Conservation (phyloP, 2,329 filamentous ascomycete species). For the Stachybotrys echinatus region DNA sequence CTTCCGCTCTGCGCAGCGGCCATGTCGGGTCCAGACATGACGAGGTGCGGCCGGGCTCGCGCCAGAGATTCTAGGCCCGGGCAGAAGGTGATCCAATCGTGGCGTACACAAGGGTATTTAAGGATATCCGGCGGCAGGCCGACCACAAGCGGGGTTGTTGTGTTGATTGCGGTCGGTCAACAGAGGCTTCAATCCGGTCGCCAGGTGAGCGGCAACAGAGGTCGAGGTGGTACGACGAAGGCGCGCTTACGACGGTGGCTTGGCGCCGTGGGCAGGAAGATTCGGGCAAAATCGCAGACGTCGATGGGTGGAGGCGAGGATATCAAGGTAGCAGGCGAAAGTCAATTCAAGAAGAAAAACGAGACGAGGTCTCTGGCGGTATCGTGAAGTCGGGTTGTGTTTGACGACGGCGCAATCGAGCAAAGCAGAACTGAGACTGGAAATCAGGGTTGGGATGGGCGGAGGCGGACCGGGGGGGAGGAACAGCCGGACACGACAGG, state of each 20-base stretch:
- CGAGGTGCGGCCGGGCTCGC: constrained; percentile 1
- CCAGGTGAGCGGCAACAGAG: background rate
- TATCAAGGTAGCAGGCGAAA: too few species aligned
- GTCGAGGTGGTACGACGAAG: background rate
- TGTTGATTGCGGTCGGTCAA: background rate
- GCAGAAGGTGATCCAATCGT: background rate
- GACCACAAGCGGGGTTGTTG: background rate
- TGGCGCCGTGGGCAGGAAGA: background rate
- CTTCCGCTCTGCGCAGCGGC: constrained; percentile 45
- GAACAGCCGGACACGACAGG: background rate
- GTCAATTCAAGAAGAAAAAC: too few species aligned
- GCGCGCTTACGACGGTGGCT: background rate
- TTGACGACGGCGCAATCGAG: constrained; percentile 1
- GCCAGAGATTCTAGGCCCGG: background rate
- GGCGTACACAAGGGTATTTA: background rate
- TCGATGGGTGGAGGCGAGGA: background rate
- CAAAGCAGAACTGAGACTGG: background rate
- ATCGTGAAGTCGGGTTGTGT: background rate
- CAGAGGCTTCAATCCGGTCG: background rate
- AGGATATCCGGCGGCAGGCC: too few species aligned
- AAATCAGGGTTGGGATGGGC: constrained; percentile 4
- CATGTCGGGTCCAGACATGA: constrained; percentile 28
- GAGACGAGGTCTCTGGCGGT: background rate
- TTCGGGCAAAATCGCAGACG: background rate
- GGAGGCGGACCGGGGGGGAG: constrained; percentile 7